A percentile compares a stretch with the other conserved stretches of the same genome.
These are phyloP conservation scores for Ceratopteris richardii DNA, from an alignment of 75 land plant genomes.

Conservation along the genomic window DNA sequence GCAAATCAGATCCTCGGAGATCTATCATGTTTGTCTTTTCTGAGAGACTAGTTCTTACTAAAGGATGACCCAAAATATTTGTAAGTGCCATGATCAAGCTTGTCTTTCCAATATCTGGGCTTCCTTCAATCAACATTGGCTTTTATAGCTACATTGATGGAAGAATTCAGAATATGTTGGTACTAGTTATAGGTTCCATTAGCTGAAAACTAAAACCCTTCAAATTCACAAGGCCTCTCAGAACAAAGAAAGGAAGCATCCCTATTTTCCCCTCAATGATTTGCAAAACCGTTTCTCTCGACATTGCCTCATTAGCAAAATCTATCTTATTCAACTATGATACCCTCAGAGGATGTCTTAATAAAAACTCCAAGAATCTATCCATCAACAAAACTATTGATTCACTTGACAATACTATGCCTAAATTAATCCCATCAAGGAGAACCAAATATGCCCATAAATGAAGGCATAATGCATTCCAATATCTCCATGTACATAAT, in stretches of 20 bases:
- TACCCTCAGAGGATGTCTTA: slow-evolving; percentile 44
- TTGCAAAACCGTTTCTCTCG: too few species aligned
- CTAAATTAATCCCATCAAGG: slow-evolving; percentile 96
- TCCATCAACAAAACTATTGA: slow-evolving; percentile 40
- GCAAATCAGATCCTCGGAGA: slow-evolving; percentile 95
- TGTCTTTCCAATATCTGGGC: slow-evolving; percentile 99
- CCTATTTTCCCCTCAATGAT: slow-evolving; percentile 34
- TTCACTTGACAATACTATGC: slow-evolving; percentile 51
- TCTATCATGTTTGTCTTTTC: slow-evolving; percentile 99
- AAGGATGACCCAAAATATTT: slow-evolving; percentile 60
- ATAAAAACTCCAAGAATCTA: slow-evolving; percentile 46
- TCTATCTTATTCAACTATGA: background rate
- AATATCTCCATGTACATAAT: slow-evolving; percentile 42
- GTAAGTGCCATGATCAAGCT: slow-evolving; percentile 86
- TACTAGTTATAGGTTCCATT: slow-evolving; percentile 78
- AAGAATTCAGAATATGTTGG: slow-evolving; percentile 70
- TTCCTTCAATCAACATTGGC: slow-evolving; percentile 94
- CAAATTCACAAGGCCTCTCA: slow-evolving; percentile 34
- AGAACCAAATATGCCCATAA: slow-evolving; percentile 82
- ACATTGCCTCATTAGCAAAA: background rate
- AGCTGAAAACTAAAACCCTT: slow-evolving; percentile 47
- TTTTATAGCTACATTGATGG: slow-evolving; percentile 92
- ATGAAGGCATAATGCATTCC: slow-evolving; percentile 50
- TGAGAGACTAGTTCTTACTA: slow-evolving; percentile 91
- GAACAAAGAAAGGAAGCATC: slow-evolving; percentile 71